phyloP scores from a whole-genome alignment of 164 flowering plant genomes.

The Houttuynia cordata region DNA sequence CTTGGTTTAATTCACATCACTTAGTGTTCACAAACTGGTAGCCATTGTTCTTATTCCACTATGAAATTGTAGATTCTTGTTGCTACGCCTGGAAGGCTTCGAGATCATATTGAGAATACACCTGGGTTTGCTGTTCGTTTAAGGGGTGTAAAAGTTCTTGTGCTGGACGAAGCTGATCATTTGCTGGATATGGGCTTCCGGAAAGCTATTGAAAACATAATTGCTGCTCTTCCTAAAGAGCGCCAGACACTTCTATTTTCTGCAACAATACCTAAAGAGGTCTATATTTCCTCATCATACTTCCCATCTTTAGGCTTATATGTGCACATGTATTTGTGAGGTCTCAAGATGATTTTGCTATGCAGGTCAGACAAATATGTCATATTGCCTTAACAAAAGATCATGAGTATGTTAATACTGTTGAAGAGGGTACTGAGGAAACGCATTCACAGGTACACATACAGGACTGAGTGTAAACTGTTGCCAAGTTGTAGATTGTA shows the following conservation, averaged over 20 bases:
- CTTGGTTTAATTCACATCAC: not conserved
- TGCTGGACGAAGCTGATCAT: slow-evolving; percentile 98
- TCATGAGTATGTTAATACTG: slow-evolving; percentile 83
- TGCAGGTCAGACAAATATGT: slow-evolving; percentile 87
- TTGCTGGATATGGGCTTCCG: slow-evolving; percentile 95
- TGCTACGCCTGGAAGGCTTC: slow-evolving; percentile 98
- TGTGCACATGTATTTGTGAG: not conserved
- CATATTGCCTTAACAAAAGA: slow-evolving; percentile 86
- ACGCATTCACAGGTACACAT: slow-evolving; percentile 71
- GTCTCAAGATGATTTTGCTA: slow-evolving; percentile 7
- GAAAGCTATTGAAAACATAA: slow-evolving; percentile 75
- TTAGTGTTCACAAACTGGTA: too few relatives aligned
- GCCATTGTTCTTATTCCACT: not conserved
- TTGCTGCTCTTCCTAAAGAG: slow-evolving; percentile 89
- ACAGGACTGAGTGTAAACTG: not conserved
- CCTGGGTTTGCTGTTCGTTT: slow-evolving; percentile 82
- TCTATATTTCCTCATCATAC: slow-evolving; percentile 12
- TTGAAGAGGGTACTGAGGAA: slow-evolving; percentile 84
- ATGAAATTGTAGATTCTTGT: slow-evolving; percentile 65
- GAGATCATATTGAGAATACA: slow-evolving; percentile 89
- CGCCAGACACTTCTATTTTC: slow-evolving; percentile 94
- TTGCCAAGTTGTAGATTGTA: not conserved
- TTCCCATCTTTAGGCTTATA: slow-evolving; percentile 2
- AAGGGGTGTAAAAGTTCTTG: slow-evolving; percentile 90
- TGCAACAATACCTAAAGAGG: slow-evolving; percentile 96